Percentiles rank a stretch among this genome's conserved stretches.
phyloP scores from a whole-genome alignment of 176 grass and related monocot genomes.

The Eleusine coracana region DNA sequence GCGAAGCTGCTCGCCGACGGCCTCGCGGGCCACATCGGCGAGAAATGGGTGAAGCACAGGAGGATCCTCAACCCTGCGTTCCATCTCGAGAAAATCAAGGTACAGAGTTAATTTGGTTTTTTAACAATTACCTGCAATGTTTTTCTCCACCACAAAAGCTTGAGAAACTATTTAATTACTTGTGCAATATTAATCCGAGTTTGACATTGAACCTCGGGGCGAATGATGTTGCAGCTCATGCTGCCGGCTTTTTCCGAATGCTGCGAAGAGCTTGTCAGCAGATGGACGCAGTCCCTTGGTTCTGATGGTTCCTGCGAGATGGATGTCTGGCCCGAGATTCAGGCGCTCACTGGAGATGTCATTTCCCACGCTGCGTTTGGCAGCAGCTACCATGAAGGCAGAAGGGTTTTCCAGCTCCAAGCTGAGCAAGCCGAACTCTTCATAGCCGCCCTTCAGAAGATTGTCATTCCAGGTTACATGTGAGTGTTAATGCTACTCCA shows the following conservation, averaged over 20 bases:
- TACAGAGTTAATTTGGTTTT: not conserved
- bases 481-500: not conserved
- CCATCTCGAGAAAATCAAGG: constrained; percentile 63
- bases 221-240: constrained; percentile 30
- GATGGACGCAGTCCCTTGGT: constrained; percentile 2
- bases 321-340: constrained; percentile 37
- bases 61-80: constrained; percentile 66
- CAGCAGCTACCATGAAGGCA: constrained; percentile 33
- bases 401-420: constrained; percentile 29
- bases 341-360: constrained; percentile 30
- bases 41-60: constrained; percentile 68
- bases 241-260: constrained; percentile 24
- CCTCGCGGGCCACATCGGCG: constrained; percentile 25
- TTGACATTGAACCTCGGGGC: not conserved
- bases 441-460: constrained; percentile 3
- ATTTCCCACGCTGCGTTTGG: constrained; percentile 26
- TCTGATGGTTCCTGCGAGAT: constrained; percentile 26
- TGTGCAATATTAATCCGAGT: not conserved
- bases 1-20: constrained; percentile 33
- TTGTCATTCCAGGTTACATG: constrained; percentile 29
- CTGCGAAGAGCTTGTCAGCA: constrained; percentile 26
- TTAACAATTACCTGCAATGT: not conserved
- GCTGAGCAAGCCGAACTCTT: constrained; percentile 29
- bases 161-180: not conserved
- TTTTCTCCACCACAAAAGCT: not conserved